Evolutionary conservation across 148 eudicot genomes (phyloP).

Genomic region (Rhododendron mucronatum): DNA sequence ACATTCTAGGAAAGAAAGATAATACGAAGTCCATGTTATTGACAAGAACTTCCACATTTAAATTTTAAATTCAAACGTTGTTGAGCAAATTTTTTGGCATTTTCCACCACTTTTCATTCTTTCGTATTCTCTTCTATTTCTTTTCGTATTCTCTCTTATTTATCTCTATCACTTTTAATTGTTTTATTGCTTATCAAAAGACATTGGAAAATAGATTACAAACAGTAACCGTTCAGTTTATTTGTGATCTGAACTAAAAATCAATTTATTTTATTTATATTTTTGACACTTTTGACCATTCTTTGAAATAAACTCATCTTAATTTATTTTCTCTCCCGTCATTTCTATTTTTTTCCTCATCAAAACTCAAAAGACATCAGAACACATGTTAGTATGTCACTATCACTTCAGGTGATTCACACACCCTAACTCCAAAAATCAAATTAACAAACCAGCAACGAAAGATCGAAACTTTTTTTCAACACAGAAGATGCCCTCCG

Average conservation of each 20-base stretch:
- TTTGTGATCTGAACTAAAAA: not conserved
- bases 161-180: not conserved
- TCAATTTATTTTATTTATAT: not conserved
- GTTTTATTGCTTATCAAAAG: not conserved
- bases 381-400: not conserved
- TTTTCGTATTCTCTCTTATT: not conserved
- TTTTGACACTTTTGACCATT: not conserved
- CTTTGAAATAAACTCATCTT: not conserved
- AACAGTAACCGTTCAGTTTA: not conserved
- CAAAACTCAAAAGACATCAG: not conserved
- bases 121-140: not conserved
- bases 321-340: not conserved
- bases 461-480: not conserved
- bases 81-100: not conserved
- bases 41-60: not conserved
- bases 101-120: not conserved
- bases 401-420: not conserved
- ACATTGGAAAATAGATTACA: not conserved
- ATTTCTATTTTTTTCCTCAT: not conserved
- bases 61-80: not conserved
- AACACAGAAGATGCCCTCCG: not conserved
- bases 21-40: not conserved
- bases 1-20: not conserved
- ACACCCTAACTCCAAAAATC: not conserved
- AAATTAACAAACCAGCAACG: not conserved